phyloP scores from a whole-genome alignment of 495 filamentous ascomycete genomes.

The Darksidea phi region DNA sequence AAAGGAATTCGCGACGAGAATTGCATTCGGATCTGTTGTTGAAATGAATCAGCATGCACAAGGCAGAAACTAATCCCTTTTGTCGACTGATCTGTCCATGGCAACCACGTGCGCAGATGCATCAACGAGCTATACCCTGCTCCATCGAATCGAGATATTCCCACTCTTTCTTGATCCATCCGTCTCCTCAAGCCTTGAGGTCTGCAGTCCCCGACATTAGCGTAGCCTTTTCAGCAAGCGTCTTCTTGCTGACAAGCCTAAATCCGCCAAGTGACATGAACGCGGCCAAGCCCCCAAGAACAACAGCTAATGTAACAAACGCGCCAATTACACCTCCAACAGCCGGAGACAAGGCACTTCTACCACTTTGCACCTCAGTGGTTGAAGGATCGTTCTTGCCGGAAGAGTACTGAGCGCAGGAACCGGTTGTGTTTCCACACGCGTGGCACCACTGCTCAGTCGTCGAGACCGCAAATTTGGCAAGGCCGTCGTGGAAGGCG shows the following conservation, averaged over 20 bases:
- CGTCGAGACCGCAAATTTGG: constrained; percentile 58
- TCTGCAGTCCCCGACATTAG: not conserved
- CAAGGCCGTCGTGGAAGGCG: constrained; percentile 61
- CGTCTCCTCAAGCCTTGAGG: not conserved
- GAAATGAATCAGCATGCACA: too few species aligned
- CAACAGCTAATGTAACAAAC: constrained; percentile 58
- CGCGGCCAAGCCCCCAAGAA: constrained; percentile 51
- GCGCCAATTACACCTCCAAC: constrained; percentile 61
- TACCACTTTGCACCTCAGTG: constrained; percentile 3
- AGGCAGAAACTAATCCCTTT: too few species aligned
- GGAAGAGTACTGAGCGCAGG: constrained; percentile 53
- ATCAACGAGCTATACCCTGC: too few species aligned
- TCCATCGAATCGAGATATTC: too few species aligned
- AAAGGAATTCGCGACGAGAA: too few species aligned
- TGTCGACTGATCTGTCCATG: too few species aligned
- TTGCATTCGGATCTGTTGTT: too few species aligned
- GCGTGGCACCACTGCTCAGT: constrained; percentile 65
- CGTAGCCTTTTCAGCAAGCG: constrained; percentile 19
- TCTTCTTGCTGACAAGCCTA: constrained; percentile 43
- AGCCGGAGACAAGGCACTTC: constrained; percentile 44
- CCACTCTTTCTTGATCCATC: too few species aligned
- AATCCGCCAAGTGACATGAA: constrained; percentile 50
- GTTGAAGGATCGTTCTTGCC: not conserved
- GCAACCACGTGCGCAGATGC: too few species aligned
- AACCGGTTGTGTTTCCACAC: constrained; percentile 62